Conservation (phyloP, 2,329 filamentous ascomycete genomes). For the Canariomyces notabilis region DNA sequence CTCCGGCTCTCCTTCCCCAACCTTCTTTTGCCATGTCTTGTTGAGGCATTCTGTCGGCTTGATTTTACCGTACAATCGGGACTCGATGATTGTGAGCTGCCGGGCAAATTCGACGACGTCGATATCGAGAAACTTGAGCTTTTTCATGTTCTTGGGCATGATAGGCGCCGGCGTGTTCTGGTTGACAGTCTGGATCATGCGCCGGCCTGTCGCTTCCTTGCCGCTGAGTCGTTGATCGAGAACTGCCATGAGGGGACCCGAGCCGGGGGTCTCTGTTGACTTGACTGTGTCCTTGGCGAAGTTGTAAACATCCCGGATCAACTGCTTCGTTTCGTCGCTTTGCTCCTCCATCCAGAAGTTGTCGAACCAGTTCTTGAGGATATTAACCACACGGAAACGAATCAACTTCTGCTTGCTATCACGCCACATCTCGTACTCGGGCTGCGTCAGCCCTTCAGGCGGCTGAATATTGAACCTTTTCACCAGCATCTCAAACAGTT, state of each 20-base stretch:
- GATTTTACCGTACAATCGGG: conserved; percentile 89
- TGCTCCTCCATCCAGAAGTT: conserved; percentile 98
- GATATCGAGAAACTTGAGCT: conserved; percentile 96
- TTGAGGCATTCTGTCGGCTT: conserved; percentile 93
- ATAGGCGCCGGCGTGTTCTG: conserved; percentile 81
- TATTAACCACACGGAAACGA: conserved; percentile 93
- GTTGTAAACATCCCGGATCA: conserved; percentile 82
- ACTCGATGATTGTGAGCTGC: conserved; percentile 95
- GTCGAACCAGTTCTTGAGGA: conserved; percentile 97
- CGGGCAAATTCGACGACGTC: conserved; percentile 95
- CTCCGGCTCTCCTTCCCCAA: conserved; percentile 72
- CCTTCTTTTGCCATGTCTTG: conserved; percentile 98
- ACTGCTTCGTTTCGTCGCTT: conserved; percentile 73
- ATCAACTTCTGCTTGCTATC: conserved; percentile 96
- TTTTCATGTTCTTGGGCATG: conserved; percentile 98
- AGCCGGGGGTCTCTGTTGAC: conserved; percentile 87
- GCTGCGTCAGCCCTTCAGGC: conserved; percentile 68
- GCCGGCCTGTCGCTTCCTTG: conserved; percentile 79
- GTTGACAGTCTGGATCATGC: conserved; percentile 80
- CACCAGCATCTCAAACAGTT: conserved; percentile 88
- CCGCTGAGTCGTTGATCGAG: conserved; percentile 85
- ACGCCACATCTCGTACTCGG: conserved; percentile 81
- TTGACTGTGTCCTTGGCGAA: conserved; percentile 92
- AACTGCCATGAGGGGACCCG: conserved; percentile 75
- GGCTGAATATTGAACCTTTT: conserved; percentile 90